Evolutionary conservation across 805 yeast species (phyloP), one percentile per base, ranked within the genome.

Genomic region (Tetrapisispora taiwanensis): DNA sequence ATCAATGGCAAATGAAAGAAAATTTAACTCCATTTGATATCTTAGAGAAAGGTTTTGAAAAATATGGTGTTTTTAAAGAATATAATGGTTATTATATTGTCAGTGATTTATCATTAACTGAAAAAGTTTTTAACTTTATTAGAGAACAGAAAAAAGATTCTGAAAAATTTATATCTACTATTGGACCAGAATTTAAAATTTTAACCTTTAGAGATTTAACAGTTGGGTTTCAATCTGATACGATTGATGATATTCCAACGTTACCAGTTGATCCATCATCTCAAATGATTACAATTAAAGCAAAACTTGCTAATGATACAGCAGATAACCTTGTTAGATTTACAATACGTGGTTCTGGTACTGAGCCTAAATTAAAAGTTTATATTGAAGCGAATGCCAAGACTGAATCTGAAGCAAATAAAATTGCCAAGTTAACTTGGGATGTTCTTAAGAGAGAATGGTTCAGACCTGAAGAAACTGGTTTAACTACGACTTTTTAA

Each of bases 341-440:
- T 57, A 89, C 97, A 0, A 79, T 85, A 41, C 73, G 98, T 43
- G 97, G 97, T 0, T 86, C 95, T 3, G 98, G 98, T 10, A 90
- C 98, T 0, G 98, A 90, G 61, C 97, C 97, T 2, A 90, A 90
- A 60, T 69, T 90, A 50, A 90, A 90, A 62, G 84, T 90, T 0
- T 90, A 90, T 64, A 80, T 90, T 30, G 98, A 90, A 58, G 92
- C 94, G 0, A 63, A 63, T 35, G 72, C 86, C 0, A 41, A 49
- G 0, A 60, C 67, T 8, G 84, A 73, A 36, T 55, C 47, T 0
- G 57, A 62, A 3, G 84, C 95, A 0, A 47, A 52, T 0, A 47
- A 36, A 0, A 55, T 81, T 8, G 90, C 95, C 0, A 63, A 63
- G 15, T 61, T 67, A 18, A 82, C 86, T 8, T 90, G 97, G 97